Evolutionary conservation across 805 yeast genomes (phyloP).

Genomic region (Metschnikowia shivogae): DNA sequence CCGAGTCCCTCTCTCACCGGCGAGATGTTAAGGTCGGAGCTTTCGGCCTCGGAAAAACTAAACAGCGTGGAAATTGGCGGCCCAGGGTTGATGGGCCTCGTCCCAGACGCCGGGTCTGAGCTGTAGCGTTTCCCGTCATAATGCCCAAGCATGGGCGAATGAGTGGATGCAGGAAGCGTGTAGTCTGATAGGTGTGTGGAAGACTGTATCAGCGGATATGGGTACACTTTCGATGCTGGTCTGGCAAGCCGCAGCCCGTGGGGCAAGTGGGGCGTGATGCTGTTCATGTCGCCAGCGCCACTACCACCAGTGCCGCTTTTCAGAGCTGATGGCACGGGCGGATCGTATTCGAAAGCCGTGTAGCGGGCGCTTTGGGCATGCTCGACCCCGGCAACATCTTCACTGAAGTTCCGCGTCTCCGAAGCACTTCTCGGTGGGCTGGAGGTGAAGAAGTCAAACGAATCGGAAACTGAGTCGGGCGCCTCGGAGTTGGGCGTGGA

Average conservation of each 20-base stretch:
- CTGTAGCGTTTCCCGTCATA: neutral
- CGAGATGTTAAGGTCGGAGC: slow-evolving; percentile 21
- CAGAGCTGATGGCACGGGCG: too few species aligned
- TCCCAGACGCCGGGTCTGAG: neutral
- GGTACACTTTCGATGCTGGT: neutral
- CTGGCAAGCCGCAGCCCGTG: slow-evolving; percentile 3
- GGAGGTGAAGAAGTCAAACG: slow-evolving; percentile 8
- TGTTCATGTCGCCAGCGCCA: neutral
- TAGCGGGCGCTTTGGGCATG: too few species aligned
- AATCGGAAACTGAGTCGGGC: slow-evolving; percentile 5
- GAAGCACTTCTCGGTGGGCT: neutral
- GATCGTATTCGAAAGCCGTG: too few species aligned
- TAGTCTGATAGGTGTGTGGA: slow-evolving; percentile 1
- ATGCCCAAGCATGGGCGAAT: neutral
- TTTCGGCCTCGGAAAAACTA: slow-evolving; percentile 26
- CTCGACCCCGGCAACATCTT: neutral
- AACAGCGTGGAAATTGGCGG: slow-evolving; percentile 12
- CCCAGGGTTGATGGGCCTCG: neutral
- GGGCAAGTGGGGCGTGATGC: slow-evolving; percentile 5
- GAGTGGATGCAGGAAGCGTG: slow-evolving; percentile 1
- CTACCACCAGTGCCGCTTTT: too few species aligned
- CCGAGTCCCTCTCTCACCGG: slow-evolving; percentile 6
- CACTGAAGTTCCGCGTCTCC: neutral
- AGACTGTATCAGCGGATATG: slow-evolving; percentile 3
- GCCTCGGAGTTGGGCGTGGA: slow-evolving; percentile 1